Evolutionary conservation across 2,329 filamentous ascomycete species (phyloP), one percentile per base, ranked within the genome.

Genomic region (Colletotrichum sp.): DNA sequence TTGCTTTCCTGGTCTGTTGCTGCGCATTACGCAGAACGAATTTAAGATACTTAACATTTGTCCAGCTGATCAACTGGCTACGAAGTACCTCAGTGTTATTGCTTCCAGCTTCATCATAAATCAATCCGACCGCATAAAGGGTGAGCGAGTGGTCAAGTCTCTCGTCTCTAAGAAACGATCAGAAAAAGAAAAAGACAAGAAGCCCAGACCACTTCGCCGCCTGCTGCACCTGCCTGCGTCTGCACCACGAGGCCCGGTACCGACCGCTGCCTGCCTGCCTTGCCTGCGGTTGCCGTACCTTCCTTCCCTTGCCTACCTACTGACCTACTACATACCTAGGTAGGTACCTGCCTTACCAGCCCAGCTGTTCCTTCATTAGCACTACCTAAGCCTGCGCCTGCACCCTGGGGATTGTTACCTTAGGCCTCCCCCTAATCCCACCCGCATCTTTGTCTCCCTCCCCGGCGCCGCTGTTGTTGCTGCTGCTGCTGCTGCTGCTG

Each of bases 391-490:
- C 64, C 64, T 73, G 69, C 69, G 57, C 26, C 58, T 34, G 67
- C 43, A 75, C 73, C 73, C 73, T 75, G 68, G 68, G 68, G 68
- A 26, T 70, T 72, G 63, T 66, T 71, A 61, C 38, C 38, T n/a
- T 48, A 48, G 38, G 38, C 38, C 38, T 48, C 18, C 38, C 38
- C 38, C 38, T 48, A n/a, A 36, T 24, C 38, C 32, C 70, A 28
- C 30, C 48, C 63, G 38, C 68, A 75, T 75, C 73, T 75, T 75
- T 73, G 73, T 75, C 73, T 58, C 55, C 36, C 48, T 43, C 64
- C 18, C 36, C 12, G 38, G 26, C 64, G 16, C 26, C 57, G 57
- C 70, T 58, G 21, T 57, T 68, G 16, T 18, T 43, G 38, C 16
- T 43, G 38, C 16, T 43, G 48, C 28, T 68, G 18, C 28, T 68